Base-by-base conservation (phyloP, 2,329 filamentous ascomycete genomes). In the Talaromyces sp. region DNA sequence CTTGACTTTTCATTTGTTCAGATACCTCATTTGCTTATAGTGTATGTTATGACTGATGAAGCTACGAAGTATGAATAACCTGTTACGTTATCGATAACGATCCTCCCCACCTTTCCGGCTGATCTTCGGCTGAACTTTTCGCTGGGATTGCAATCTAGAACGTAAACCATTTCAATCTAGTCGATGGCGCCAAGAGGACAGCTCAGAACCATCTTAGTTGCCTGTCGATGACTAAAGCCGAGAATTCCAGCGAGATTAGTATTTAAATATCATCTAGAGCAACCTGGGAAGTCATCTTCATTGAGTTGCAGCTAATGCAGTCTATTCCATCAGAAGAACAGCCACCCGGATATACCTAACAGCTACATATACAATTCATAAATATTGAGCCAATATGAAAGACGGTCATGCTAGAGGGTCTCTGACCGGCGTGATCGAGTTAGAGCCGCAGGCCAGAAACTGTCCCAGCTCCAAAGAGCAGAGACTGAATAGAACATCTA, bases 1-100 rank as follows among this genome's bases (percentile, higher is more conserved):
- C 16, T 57, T 56, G 56, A 19, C 27, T 47, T 62, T 56, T 63
- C 6, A 27, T 63, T 57, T 61, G 59, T 61, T 37, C 7, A 22
- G 16, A 54, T 54, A 62, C 35, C 47, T 43, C 33, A 43, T 60
- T 58, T 60, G 57, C 45, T 35, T 16, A 31, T 52, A 33, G 24
- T 31, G n/a, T 33, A 16, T 56, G 3, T 37, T 56, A 56, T 37
- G 33, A 56, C 11, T 56, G 11, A 39, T 56, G 52, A 37, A 37
- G 2, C 14, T 39, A 56, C 52, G 16, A 39, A 56, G 31, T 39
- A 37, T 56, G 33, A 39, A 37, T 56, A 22, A 37, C 22, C n/a
- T 14, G 27, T 19, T 37, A 54, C 50, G 50, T 37, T 52, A 52
- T 52, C 48, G 27, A 31, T 52, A 52, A 31, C 47, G 48, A 39